Conservation (phyloP, 2,329 filamentous ascomycete genomes). For the Diplodia sapinea region DNA sequence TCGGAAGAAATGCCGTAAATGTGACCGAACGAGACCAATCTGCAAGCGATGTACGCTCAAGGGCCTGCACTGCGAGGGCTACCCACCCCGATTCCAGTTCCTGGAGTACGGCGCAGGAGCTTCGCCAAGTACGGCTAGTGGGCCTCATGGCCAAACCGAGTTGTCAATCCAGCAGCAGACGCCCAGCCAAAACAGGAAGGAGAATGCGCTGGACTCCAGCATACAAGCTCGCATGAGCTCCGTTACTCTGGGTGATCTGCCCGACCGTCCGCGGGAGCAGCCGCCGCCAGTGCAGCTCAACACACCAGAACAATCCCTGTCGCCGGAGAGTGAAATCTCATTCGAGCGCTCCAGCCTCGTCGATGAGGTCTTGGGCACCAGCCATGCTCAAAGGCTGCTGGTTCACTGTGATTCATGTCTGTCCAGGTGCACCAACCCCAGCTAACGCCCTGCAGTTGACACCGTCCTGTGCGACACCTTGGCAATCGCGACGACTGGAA, state of each 20-base stretch:
- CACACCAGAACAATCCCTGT: constrained; percentile 2
- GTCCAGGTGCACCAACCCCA: neutral
- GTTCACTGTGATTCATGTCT: neutral
- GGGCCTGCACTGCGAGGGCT: constrained; percentile 34
- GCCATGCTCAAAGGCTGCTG: constrained; percentile 30
- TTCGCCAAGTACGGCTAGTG: neutral
- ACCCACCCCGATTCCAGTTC: constrained; percentile 33
- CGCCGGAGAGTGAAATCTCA: neutral
- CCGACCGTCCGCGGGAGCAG: neutral
- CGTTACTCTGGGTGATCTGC: neutral
- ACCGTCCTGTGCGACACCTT: constrained; percentile 31
- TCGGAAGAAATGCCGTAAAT: constrained; percentile 34
- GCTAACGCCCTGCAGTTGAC: constrained; percentile 29
- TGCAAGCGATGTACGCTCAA: constrained; percentile 33
- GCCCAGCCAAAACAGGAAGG: neutral
- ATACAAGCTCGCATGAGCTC: neutral
- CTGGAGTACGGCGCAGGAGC: constrained; percentile 22
- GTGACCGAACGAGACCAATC: constrained; percentile 33
- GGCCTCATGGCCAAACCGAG: neutral
- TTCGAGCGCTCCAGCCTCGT: constrained; percentile 3
- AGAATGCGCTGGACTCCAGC: neutral
- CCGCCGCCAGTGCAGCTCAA: neutral
- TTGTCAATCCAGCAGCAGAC: neutral
- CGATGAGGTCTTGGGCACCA: constrained; percentile 9
- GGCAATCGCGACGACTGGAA: constrained; percentile 14